Evolutionary conservation across 768 basidiomycete species (phyloP).

Genomic region (Coprinellus aureogranulatus): DNA sequence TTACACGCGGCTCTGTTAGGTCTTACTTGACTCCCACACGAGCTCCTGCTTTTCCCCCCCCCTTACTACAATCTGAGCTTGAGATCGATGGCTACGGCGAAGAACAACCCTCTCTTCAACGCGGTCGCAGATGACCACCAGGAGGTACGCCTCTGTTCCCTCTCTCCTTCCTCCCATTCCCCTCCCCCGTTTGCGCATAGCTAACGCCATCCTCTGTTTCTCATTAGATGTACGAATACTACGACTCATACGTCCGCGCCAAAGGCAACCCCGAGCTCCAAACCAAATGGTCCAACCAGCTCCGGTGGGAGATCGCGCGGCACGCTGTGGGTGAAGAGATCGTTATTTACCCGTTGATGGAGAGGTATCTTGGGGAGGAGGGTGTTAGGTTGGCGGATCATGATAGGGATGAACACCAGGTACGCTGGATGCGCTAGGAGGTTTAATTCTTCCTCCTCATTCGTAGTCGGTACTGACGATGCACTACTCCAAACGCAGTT

Average conservation of each 20-base stretch:
- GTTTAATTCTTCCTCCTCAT: too few relatives aligned
- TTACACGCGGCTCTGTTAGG: too few relatives aligned
- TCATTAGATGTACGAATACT: slow-evolving; percentile 45
- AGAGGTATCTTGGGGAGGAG: slow-evolving; percentile 44
- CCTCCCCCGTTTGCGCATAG: too few relatives aligned
- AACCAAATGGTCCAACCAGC: slow-evolving; percentile 43
- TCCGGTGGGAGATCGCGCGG: slow-evolving; percentile 50
- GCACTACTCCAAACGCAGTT: slow-evolving; percentile 16
- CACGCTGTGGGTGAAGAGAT: slow-evolving; percentile 54
- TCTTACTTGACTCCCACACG: too few relatives aligned
- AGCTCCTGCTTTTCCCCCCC: too few relatives aligned
- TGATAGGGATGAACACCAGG: slow-evolving; percentile 47
- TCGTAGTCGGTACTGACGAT: too few relatives aligned
- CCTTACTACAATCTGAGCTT: neutral
- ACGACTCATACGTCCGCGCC: slow-evolving; percentile 37
- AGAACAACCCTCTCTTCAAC: neutral
- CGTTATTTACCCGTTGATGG: slow-evolving; percentile 52
- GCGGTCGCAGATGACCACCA: slow-evolving; percentile 1
- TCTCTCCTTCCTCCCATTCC: neutral
- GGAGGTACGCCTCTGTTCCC: neutral
- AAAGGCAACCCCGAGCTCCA: slow-evolving; percentile 36
- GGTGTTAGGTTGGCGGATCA: slow-evolving; percentile 42
- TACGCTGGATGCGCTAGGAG: too few relatives aligned
- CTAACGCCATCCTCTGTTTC: neutral
- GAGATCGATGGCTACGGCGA: neutral